Conservation (phyloP, 2,329 filamentous ascomycete genomes). For the Fusarium subglutinans region DNA sequence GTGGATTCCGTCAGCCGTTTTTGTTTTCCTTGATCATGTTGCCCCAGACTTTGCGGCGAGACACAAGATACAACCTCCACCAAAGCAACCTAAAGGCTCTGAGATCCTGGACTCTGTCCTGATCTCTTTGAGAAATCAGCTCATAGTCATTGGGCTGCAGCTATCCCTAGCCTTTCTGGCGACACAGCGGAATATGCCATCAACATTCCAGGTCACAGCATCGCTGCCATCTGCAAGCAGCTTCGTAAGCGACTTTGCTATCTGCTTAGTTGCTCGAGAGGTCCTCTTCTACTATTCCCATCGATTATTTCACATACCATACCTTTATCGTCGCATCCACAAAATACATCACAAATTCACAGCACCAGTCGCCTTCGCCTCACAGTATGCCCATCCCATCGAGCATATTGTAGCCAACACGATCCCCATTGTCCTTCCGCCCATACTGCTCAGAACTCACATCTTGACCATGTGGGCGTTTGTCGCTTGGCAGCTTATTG, state of each 20-base stretch:
- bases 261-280: constrained; percentile 58
- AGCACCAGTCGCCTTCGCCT: constrained; percentile 63
- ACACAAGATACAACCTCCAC: constrained; percentile 64
- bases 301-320: constrained; percentile 60
- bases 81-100: constrained; percentile 56
- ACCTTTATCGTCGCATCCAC: constrained; percentile 61
- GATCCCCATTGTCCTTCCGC: constrained; percentile 61
- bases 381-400: constrained; percentile 66
- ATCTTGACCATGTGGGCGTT: constrained; percentile 64
- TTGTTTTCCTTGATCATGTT: constrained; percentile 54
- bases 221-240: constrained; percentile 49
- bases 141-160: constrained; percentile 50
- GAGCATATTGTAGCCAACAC: constrained; percentile 65
- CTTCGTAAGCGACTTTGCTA: constrained; percentile 52
- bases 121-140: constrained; percentile 59
- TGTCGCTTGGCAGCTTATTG: constrained; percentile 57
- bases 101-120: constrained; percentile 56
- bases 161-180: constrained; percentile 32
- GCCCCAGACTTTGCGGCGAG: constrained; percentile 58
- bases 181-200: constrained; percentile 22
- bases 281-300: constrained; percentile 65
- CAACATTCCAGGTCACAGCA: constrained; percentile 51
- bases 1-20: constrained; percentile 56
- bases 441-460: constrained; percentile 56
- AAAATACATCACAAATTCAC: constrained; percentile 66